A percentile compares a stretch with the other conserved stretches of the same genome.
Conservation (phyloP, 2,329 filamentous ascomycete genomes). For the Verticillium klebahnii region DNA sequence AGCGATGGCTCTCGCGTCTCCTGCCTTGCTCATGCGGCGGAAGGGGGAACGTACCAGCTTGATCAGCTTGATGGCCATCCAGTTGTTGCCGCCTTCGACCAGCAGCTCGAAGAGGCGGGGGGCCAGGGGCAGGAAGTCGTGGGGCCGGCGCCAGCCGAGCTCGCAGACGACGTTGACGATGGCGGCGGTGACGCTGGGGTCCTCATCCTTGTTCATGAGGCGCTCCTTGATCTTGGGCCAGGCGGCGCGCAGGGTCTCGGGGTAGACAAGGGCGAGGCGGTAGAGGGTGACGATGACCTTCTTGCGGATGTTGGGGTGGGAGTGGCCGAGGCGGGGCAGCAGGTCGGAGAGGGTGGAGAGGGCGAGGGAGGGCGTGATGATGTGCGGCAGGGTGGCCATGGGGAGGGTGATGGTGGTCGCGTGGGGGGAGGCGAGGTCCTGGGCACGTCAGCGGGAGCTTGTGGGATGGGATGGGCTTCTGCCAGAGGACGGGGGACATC, state of each 20-base stretch:
- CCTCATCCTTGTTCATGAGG: slow-evolving; percentile 83
- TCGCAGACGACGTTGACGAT: slow-evolving; percentile 98
- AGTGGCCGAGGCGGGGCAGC: slow-evolving; percentile 80
- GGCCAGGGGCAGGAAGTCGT: slow-evolving; percentile 89
- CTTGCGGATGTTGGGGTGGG: slow-evolving; percentile 80
- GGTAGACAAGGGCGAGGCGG: slow-evolving; percentile 89
- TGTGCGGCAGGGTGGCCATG: slow-evolving; percentile 84
- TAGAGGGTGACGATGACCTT: slow-evolving; percentile 96
- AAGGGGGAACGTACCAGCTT: slow-evolving; percentile 62
- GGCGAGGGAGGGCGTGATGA: slow-evolving; percentile 88
- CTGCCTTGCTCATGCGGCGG: too few species aligned
- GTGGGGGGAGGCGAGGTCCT: slow-evolving; percentile 70
- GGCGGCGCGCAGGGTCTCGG: slow-evolving; percentile 83
- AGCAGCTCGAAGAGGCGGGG: slow-evolving; percentile 88
- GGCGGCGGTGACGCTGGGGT: slow-evolving; percentile 88
- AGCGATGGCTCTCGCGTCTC: not conserved
- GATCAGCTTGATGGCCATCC: slow-evolving; percentile 99
- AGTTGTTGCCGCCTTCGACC: slow-evolving; percentile 91
- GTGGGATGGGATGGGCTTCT: too few species aligned
- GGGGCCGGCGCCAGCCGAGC: slow-evolving; percentile 85
- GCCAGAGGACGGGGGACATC: too few species aligned
- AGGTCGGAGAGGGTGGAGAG: slow-evolving; percentile 85
- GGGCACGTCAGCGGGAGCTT: too few species aligned
- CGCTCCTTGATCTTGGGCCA: slow-evolving; percentile 98
- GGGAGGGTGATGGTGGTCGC: slow-evolving; percentile 79